Evolutionary conservation across 1,139 yeast genomes (phyloP).

Genomic region (Yamadazyma mexicana): DNA sequence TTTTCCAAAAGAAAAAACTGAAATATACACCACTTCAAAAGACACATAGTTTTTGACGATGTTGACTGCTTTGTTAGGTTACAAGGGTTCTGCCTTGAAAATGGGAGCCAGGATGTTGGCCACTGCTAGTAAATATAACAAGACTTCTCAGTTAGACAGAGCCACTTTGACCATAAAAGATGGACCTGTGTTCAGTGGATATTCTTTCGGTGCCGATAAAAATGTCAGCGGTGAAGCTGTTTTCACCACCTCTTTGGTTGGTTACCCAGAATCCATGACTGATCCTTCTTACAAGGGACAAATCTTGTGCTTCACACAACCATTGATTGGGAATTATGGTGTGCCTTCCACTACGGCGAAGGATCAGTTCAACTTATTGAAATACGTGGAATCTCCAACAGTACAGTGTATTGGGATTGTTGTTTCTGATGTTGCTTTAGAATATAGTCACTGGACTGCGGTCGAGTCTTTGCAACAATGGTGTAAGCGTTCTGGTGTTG

Average conservation of each 20-base stretch:
- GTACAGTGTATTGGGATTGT: conserved; percentile 95
- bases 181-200: conserved; percentile 92
- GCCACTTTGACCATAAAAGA: conserved; percentile 90
- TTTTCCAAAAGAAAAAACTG: conserved; percentile 2
- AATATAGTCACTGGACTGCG: conserved; percentile 98
- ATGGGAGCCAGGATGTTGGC: conserved; percentile 23
- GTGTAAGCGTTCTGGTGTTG: conserved; percentile 96
- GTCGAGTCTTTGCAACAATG: conserved; percentile 92
- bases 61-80: conserved; percentile 1
- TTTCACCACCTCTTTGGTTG: conserved; percentile 94
- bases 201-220: conserved; percentile 91
- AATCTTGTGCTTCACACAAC: conserved; percentile 94
- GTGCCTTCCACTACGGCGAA: conserved; percentile 83
- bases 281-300: conserved; percentile 98
- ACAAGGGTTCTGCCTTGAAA: conserved; percentile 1
- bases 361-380: conserved; percentile 81
- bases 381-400: conserved; percentile 87
- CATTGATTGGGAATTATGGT: conserved; percentile 96
- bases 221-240: conserved; percentile 96
- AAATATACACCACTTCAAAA: not conserved
- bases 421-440: conserved; percentile 92
- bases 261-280: conserved; percentile 98
- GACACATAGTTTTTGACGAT: not conserved
- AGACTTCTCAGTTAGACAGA: conserved; percentile 57
- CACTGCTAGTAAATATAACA: conserved; percentile 38